These are phyloP conservation scores for Castanea mollissima DNA, from an alignment of 306 rosid species.

Conservation along the genomic window DNA sequence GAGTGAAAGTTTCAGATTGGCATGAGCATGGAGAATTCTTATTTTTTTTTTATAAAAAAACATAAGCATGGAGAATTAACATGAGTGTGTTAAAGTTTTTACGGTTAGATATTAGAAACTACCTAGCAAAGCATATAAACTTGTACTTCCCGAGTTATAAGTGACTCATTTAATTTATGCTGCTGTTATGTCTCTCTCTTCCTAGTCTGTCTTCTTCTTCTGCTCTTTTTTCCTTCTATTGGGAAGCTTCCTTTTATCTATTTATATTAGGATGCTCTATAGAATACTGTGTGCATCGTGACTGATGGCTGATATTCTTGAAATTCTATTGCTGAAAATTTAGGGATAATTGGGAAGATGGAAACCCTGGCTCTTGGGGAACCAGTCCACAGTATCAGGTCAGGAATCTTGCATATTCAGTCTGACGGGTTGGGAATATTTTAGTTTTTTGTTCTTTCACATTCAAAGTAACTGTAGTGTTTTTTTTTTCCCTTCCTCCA, in stretches of 20 bases:
- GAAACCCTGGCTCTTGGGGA: constrained; percentile 97
- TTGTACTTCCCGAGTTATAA: too few species aligned
- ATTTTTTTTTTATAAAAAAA: too few species aligned
- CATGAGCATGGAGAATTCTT: too few species aligned
- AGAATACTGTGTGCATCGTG: background rate
- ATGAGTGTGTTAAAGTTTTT: too few species aligned
- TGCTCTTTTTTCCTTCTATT: background rate
- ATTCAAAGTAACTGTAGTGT: background rate
- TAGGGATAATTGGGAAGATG: constrained; percentile 99
- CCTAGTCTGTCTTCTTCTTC: background rate
- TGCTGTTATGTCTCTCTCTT: too few species aligned
- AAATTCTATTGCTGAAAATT: constrained; percentile 25
- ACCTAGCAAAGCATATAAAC: too few species aligned
- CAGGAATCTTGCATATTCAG: constrained; percentile 19
- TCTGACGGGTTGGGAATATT: background rate
- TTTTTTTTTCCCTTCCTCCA: constrained; percentile 30
- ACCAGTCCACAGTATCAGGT: constrained; percentile 97
- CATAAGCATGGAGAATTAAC: too few species aligned
- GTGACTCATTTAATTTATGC: too few species aligned
- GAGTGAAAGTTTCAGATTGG: too few species aligned
- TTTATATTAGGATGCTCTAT: too few species aligned
- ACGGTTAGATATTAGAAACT: too few species aligned
- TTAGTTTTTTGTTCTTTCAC: background rate
- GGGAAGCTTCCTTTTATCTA: too few species aligned
- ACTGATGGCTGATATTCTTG: constrained; percentile 22